Percentiles rank a stretch among this genome's conserved stretches.
Evolutionary conservation across 2,329 filamentous ascomycete genomes (phyloP).

Genomic region (Pseudopithomyces maydicus): DNA sequence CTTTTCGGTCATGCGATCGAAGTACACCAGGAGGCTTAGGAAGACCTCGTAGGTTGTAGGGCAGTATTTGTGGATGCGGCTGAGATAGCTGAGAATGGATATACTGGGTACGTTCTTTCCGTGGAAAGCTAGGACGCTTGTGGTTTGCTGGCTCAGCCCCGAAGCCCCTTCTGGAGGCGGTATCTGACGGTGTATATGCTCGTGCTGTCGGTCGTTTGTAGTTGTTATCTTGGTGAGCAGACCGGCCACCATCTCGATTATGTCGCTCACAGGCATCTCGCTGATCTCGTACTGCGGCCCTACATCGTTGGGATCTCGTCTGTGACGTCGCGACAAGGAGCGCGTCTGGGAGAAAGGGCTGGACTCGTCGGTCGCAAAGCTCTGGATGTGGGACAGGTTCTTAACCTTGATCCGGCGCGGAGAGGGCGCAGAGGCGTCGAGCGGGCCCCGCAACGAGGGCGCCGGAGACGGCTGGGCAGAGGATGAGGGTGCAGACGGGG

Average conservation of each 20-base stretch:
- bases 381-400: slow-evolving; percentile 89
- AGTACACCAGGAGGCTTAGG: slow-evolving; percentile 91
- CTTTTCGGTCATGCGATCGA: slow-evolving; percentile 97
- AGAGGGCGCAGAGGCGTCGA: slow-evolving; percentile 45
- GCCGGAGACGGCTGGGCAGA: slow-evolving; percentile 36
- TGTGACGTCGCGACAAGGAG: slow-evolving; percentile 47
- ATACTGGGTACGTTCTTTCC: slow-evolving; percentile 98
- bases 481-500: slow-evolving; percentile 22
- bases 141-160: slow-evolving; percentile 68
- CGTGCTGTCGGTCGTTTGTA: slow-evolving; percentile 93
- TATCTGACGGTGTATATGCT: slow-evolving; percentile 80
- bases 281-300: slow-evolving; percentile 86
- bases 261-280: slow-evolving; percentile 93
- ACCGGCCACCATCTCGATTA: slow-evolving; percentile 98
- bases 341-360: slow-evolving; percentile 58
- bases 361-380: slow-evolving; percentile 80
- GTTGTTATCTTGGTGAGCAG: slow-evolving; percentile 96
- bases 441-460: slow-evolving; percentile 32
- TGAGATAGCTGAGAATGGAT: slow-evolving; percentile 93
- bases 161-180: slow-evolving; percentile 63
- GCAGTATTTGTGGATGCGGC: slow-evolving; percentile 97
- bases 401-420: slow-evolving; percentile 76
- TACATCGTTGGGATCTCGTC: slow-evolving; percentile 54
- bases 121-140: slow-evolving; percentile 88
- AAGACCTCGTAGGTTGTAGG: slow-evolving; percentile 99